Evolutionary conservation across 257 asterid genomes (phyloP).

Genomic region (Leonotis leonurus): DNA sequence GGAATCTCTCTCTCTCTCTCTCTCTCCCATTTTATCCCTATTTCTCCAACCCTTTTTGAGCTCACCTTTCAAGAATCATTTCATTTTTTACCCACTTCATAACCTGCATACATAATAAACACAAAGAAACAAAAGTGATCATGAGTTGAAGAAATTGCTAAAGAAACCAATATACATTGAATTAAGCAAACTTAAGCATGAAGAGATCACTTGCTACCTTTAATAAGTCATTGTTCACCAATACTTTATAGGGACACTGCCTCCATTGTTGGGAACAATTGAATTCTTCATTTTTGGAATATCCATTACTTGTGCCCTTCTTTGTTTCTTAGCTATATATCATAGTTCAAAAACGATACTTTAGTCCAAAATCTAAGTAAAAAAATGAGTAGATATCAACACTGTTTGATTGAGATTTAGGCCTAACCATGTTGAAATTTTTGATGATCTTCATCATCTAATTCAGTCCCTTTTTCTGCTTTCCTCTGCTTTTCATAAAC

Average conservation of each 20-base stretch:
- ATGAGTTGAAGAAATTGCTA: background rate
- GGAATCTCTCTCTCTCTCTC: background rate
- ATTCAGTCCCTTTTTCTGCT: background rate
- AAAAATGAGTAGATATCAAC: no score
- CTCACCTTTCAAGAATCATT: background rate
- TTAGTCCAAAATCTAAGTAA: no score
- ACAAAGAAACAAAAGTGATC: no score
- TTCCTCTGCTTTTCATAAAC: slow-evolving; percentile 17
- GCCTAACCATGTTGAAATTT: slow-evolving; percentile 28
- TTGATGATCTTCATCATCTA: slow-evolving; percentile 3
- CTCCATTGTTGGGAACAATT: slow-evolving; percentile 19
- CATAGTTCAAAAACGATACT: no score
- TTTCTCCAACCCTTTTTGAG: background rate
- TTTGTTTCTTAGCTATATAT: slow-evolving; percentile 29
- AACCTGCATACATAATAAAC: background rate
- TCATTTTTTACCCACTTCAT: background rate
- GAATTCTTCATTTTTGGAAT: slow-evolving; percentile 13
- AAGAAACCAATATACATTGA: background rate
- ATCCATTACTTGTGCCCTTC: slow-evolving; percentile 6
- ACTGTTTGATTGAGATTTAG: background rate
- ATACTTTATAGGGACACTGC: slow-evolving; percentile 18
- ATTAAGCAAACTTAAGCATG: no score
- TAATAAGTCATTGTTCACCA: slow-evolving; percentile 13
- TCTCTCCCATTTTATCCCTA: background rate
- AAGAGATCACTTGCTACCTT: no score